These are phyloP conservation scores for Hermanozyma aechmeae DNA, from an alignment of 805 yeast species.

Conservation along the genomic window DNA sequence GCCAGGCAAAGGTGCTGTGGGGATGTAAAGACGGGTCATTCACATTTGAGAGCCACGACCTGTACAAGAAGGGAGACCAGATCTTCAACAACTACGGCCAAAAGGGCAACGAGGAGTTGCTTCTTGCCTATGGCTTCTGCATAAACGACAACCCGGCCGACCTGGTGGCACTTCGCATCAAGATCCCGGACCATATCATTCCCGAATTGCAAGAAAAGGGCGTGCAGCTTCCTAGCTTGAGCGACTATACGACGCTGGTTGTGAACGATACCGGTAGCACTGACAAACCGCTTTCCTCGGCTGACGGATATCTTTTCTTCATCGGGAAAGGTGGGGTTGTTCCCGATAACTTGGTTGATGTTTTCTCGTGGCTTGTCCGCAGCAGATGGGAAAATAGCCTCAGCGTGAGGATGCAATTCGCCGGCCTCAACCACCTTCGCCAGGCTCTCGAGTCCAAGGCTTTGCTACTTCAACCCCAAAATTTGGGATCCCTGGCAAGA, in stretches of 20 bases:
- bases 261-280: constrained; percentile 5
- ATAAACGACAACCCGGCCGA: constrained; percentile 50
- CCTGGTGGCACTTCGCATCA: constrained; percentile 48
- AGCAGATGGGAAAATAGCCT: constrained; percentile 36
- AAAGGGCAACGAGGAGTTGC: constrained; percentile 75
- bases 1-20: constrained; percentile 61
- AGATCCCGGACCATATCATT: constrained; percentile 31
- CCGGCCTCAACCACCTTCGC: constrained; percentile 49
- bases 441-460: constrained; percentile 45
- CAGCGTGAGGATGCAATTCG: constrained; percentile 47
- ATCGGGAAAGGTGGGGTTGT: constrained; percentile 20
- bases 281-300: background rate
- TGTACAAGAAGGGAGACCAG: constrained; percentile 31
- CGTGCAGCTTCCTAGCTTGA: constrained; percentile 24
- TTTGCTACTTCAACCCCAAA: constrained; percentile 24
- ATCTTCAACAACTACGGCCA: constrained; percentile 80
- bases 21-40: constrained; percentile 15
- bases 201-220: constrained; percentile 25
- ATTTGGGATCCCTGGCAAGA: too few relatives aligned
- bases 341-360: constrained; percentile 36
- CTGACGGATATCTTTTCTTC: constrained; percentile 31
- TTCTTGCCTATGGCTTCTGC: constrained; percentile 78
- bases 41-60: constrained; percentile 32
- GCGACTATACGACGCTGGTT: constrained; percentile 32
- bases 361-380: constrained; percentile 48